Base-by-base conservation (phyloP, 768 basidiomycete genomes). In the Lactarius trivialis region DNA sequence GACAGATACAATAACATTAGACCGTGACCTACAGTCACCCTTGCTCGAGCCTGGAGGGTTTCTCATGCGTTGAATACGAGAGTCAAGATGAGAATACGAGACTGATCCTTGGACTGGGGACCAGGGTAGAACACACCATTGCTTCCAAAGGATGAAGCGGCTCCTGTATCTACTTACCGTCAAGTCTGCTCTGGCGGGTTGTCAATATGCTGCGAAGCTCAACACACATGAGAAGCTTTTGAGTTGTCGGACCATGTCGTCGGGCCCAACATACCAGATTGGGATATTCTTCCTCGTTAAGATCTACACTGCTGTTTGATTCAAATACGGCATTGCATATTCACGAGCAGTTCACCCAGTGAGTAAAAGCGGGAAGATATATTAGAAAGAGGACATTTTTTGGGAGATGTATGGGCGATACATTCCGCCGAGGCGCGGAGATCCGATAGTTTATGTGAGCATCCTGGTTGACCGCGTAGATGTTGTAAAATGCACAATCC, bases 211-310 rank as follows among this genome's bases (percentile, higher is more conserved):
- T n/a, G 51, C 8, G 17, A 53, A 32, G 51, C 19, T 32, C 11
- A n/a, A 28, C 33, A 11, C 26, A 19, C 14, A 36, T 21, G 3
- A 36, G 36, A 26, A 56, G 12, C 43, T 7, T 48, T 45, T 58
- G 43, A 54, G 26, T 54, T 48, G 52, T 9, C 34, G 8, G 15
- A 24, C 53, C 58, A 43, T 28, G 8, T 56, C 32, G 30, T 56
- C 58, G 58, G 54, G 48, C 26, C 58, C 45, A 60, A 60, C 26
- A 24, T 63, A 51, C 63, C 53, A 32, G 36, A 60, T 64, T 55
- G 26, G 54, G 63, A 51, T 24, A 55, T n/a, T 33, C 56, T 39
- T 59, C 57, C 62, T 59, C 62, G 54, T 53, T 59, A 56, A 64
- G 58, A 64, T 60, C 62, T 26, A 21, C 21, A 32, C 17, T 21